These are phyloP conservation scores for Erysiphe pulchra DNA, from an alignment of 2,329 filamentous ascomycete genomes.

Conservation along the genomic window DNA sequence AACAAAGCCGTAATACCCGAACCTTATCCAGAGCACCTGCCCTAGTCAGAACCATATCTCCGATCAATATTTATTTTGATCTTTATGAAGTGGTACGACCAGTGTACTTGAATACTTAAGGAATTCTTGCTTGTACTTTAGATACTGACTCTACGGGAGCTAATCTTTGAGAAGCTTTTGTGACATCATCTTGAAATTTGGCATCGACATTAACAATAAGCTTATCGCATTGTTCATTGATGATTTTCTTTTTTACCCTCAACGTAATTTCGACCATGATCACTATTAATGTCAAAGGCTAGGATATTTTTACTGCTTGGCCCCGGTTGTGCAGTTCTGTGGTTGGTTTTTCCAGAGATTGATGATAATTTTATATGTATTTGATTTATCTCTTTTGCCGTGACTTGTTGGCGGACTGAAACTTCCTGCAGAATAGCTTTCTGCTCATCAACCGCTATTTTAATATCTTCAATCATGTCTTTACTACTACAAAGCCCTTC, in stretches of 20 bases:
- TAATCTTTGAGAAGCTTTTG: constrained; percentile 84
- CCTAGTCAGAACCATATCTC: too few species aligned
- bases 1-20: too few species aligned
- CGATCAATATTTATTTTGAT: constrained; percentile 20
- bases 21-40: too few species aligned
- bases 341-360: constrained; percentile 4
- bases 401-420: constrained; percentile 72
- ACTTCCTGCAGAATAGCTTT: constrained; percentile 60
- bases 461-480: constrained; percentile 63
- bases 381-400: constrained; percentile 60
- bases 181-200: constrained; percentile 80
- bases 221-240: constrained; percentile 68
- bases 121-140: constrained; percentile 83
- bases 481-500: constrained; percentile 65
- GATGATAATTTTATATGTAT: constrained; percentile 8
- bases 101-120: constrained; percentile 22
- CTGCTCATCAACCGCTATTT: constrained; percentile 62
- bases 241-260: constrained; percentile 62
- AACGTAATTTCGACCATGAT: constrained; percentile 67
- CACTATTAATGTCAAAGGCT: constrained; percentile 42
- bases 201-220: constrained; percentile 86
- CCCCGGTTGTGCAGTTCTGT: constrained; percentile 6
- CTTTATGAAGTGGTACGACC: constrained; percentile 31
- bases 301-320: constrained; percentile 15
- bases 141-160: constrained; percentile 89